A percentile compares a stretch with the other conserved stretches of the same genome.
Conservation (phyloP, 768 basidiomycete genomes). For the Leccinum disarticulatum region DNA sequence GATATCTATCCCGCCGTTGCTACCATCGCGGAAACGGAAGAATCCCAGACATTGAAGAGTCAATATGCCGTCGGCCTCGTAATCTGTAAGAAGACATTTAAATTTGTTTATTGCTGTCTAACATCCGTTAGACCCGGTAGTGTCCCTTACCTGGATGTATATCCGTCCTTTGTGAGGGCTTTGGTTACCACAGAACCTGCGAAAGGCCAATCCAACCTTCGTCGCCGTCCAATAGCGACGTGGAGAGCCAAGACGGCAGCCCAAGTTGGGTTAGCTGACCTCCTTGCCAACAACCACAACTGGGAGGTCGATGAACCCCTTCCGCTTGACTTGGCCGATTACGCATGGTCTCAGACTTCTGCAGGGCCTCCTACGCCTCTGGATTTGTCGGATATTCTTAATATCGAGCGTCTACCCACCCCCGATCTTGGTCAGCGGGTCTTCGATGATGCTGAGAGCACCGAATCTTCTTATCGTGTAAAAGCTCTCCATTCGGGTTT, state of each 20-base stretch:
- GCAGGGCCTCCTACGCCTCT: conserved; percentile 53
- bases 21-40: background rate
- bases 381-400: conserved; percentile 33
- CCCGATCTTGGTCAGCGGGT: conserved; percentile 61
- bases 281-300: conserved; percentile 16
- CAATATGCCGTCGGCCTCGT: conserved; percentile 20
- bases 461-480: conserved; percentile 8
- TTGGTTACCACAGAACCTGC: background rate
- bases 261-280: conserved; percentile 22
- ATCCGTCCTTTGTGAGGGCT: conserved; percentile 12
- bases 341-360: conserved; percentile 68
- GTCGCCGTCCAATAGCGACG: conserved; percentile 13
- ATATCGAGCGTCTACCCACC: conserved; percentile 43
- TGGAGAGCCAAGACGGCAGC: conserved; percentile 21
- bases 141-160: conserved; percentile 23
- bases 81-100: conserved; percentile 32
- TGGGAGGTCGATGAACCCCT: conserved; percentile 33
- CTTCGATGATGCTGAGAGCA: conserved; percentile 53
- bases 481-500: conserved; percentile 54
- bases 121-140: conserved; percentile 19
- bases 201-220: conserved; percentile 7
- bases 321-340: conserved; percentile 63
- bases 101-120: background rate
- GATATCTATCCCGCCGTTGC: conserved; percentile 36
- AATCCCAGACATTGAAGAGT: background rate